Evolutionary conservation across 345 rosid species (phyloP), one percentile per base, ranked within the genome.

Genomic region (Orychophragmus violaceus): DNA sequence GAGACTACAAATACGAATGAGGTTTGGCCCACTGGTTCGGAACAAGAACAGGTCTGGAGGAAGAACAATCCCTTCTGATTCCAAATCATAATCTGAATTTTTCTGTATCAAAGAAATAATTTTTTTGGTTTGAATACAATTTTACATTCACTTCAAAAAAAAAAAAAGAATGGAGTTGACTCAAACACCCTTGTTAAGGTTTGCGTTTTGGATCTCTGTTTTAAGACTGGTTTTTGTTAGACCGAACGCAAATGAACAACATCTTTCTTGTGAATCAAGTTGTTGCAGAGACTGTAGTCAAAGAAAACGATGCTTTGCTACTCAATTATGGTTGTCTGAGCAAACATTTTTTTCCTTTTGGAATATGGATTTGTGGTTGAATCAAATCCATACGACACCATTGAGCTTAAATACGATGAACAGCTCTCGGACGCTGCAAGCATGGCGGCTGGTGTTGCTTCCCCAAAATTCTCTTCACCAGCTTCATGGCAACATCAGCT

Each of bases 371-470:
- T 93, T 55, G 87, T 86, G 57, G 54, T 88, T 5, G 83, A 82
- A 14, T 88, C 96, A 66, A 90, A 90, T 53, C 89, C 82, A 2
- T 79, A 82, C 21, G 98, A 93, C 59, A 68, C 75, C 69, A 81
- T 93, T 58, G 97, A 88, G 84, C 94, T 93, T 62, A 90, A 72
- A 82, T 93, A 86, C 49, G 89, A 90, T 46, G 90, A 81, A 70
- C 87, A 80, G 57, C 83, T 90, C 46, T 68, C 88, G 80, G 92
- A 93, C 61, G 90, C 95, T 62, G 96, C 98, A 21, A 87, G 96
- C 66, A 71, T 81, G 81, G 88, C 90, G n/a, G 88, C 91, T 76
- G 91, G 94, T 64, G 84, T 93, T 68, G 69, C 85, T 59, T 81
- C 91, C 12, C 85, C 92, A 14, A 88, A 81, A 63, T 88, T 93